Base-by-base conservation (phyloP, 208 protist genomes). In the Trypanosoma avium region DNA sequence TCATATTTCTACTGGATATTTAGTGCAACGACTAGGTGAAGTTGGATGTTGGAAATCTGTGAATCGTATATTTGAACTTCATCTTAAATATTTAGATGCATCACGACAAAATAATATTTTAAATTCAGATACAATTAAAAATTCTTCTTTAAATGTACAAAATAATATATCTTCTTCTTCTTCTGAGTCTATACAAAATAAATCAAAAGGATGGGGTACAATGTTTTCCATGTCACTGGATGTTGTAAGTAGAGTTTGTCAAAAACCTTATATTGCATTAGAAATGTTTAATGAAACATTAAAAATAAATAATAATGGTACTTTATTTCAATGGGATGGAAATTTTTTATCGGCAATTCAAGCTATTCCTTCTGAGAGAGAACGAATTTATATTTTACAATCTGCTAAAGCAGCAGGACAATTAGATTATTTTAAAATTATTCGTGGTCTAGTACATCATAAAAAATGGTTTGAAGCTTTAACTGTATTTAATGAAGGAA, bases 211-310 rank as follows among this genome's bases (percentile, higher is more conserved):
- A 46, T 86, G 76, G 76, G 80, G 80, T 15, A 86, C 80, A 27
- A 81, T 79, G 24, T 72, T 86, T 8, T 86, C 80, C 3, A 75
- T 86, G 73, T 66, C 73, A 17, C 70, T 86, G 67, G 77, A 73
- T 29, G 61, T 71, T 1, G 72, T 73, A 29, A 58, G 52, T 60
- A 57, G 30, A 49, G 24, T 36, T 26, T 66, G 21, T 64, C 70
- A 47, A 42, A 50, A 62, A 24, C 64, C 46, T 57, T 7, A 68
- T 70, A 73, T 52, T 78, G 65, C 60, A 13, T 12, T 45, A 26
- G 19, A 29, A 27, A 57, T 70, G 55, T 70, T 70, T 62, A 29
- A 56, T 26, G 33, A 50, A 55, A 55, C 64, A 12, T 57, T 26
- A 40, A 27, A 35, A 4, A 27, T 63, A 13, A 49, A 63, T 22